Conservation (phyloP, 345 rosid genomes). For the Triadica sebifera region DNA sequence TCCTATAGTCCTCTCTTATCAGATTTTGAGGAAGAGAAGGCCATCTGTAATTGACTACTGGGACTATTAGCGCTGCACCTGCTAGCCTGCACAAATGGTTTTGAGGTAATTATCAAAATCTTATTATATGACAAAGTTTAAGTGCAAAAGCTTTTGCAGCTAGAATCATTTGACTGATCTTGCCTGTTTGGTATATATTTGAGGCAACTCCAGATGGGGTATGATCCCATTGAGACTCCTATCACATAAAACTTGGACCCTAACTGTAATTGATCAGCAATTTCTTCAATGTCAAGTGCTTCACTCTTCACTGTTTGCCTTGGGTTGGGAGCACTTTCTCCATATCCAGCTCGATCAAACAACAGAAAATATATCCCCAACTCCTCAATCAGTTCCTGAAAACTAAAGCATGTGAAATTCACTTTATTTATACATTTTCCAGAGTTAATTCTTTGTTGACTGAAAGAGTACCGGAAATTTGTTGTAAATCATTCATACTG, state of each 20-base stretch:
- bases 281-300: constrained; percentile 71
- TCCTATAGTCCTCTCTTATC: constrained; percentile 60
- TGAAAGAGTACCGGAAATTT: background rate
- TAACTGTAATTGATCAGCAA: constrained; percentile 65
- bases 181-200: constrained; percentile 86
- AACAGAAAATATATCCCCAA: constrained; percentile 61
- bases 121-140: background rate
- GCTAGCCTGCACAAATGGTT: constrained; percentile 53
- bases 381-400: constrained; percentile 70
- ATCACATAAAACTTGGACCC: constrained; percentile 70
- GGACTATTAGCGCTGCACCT: constrained; percentile 71
- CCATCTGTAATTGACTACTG: constrained; percentile 74
- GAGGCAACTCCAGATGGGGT: constrained; percentile 87
- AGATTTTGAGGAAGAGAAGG: constrained; percentile 63
- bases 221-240: constrained; percentile 90
- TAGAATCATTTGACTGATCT: background rate
- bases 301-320: constrained; percentile 68
- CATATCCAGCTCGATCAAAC: constrained; percentile 89
- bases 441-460: background rate
- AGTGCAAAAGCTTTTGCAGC: background rate
- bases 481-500: background rate
- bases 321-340: constrained; percentile 77
- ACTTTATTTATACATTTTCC: constrained; percentile 2
- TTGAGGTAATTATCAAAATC: constrained; percentile 15
- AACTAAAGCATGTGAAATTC: constrained; percentile 37